Evolutionary conservation across 208 protist genomes (phyloP).

Genomic region (Leishmania amazonensis): DNA sequence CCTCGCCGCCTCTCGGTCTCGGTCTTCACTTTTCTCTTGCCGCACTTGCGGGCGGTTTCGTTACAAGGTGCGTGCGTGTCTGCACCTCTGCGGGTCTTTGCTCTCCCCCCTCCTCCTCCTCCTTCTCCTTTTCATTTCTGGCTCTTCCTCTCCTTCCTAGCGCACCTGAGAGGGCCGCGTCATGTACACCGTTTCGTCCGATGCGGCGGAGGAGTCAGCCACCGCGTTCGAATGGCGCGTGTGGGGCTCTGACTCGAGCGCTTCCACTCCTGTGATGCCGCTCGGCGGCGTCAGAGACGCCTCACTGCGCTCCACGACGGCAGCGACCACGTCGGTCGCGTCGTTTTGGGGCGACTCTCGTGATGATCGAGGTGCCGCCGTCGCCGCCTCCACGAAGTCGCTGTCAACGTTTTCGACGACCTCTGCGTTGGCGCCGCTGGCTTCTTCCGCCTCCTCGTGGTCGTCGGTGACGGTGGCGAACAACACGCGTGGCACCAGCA

Average conservation of each 20-base stretch:
- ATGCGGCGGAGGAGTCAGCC: neutral
- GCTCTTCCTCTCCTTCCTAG: neutral
- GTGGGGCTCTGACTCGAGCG: conserved; percentile 5
- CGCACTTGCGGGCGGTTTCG: neutral
- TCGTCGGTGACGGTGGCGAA: neutral
- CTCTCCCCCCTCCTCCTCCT: too few relatives aligned
- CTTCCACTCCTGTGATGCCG: neutral
- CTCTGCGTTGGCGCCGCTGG: neutral
- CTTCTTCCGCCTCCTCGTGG: neutral
- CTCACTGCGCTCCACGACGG: neutral
- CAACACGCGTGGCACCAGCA: neutral
- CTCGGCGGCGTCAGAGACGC: neutral
- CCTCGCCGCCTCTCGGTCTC: neutral
- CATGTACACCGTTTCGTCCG: conserved; percentile 1
- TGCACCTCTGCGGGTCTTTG: neutral
- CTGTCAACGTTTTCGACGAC: neutral
- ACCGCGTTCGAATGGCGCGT: conserved; percentile 6
- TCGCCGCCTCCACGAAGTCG: neutral
- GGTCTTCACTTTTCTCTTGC: neutral
- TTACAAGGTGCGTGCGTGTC: neutral
- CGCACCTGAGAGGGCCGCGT: too few relatives aligned
- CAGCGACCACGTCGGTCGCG: neutral
- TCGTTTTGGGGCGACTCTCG: neutral
- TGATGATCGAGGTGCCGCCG: neutral
- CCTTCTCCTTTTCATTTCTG: neutral